Evolutionary conservation across 495 filamentous ascomycete genomes (phyloP), one percentile per base, ranked within the genome.

Genomic region (Tuber magnatum): DNA sequence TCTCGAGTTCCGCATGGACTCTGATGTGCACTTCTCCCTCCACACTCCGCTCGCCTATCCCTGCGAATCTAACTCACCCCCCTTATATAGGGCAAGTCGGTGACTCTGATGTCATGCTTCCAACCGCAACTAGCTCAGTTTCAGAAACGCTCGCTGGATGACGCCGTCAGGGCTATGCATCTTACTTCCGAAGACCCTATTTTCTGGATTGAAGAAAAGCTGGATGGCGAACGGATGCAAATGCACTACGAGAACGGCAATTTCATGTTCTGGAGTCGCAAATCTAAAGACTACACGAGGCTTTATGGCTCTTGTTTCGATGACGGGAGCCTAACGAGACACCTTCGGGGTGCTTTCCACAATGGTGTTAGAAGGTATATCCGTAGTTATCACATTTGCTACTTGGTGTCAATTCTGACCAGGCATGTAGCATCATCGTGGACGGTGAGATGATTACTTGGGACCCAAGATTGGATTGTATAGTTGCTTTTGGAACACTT

Each of bases 401-500:
- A 48, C 16, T 35, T 35, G 3, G n/a, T 24, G 28, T 40, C n/a
- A 46, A 24, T 69, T 40, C 78, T 79, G 44, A 80, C 43, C n/a
- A 43, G 46, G 46, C 6, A 32, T 2, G 10, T 20, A 93, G 93
- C 81, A 87, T 97, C 80, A 97, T 99, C 43, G 86, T 99, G 3
- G 95, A 99, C 79, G 95, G 95, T 16, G 95, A 99, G 83, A 99
- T 99, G 95, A 92, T 99, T 72, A 97, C 94, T 14, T 99, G 96
- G 96, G 93, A 98, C 82, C 90, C 93, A n/a, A 90, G 92, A 71
- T 85, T 92, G 71, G 90, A 97, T 83, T 89, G 90, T 71, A 92
- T 94, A 61, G 90, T 97, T 51, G 90, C 91, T 3, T 99, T 99
- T 80, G 95, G 95, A 9, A 97, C 93, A 0, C 86, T 99, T 41